A percentile compares a stretch with the other conserved stretches of the same genome.
phyloP scores from a whole-genome alignment of 2,329 filamentous ascomycete genomes.

The Cladophialophora carrionii region DNA sequence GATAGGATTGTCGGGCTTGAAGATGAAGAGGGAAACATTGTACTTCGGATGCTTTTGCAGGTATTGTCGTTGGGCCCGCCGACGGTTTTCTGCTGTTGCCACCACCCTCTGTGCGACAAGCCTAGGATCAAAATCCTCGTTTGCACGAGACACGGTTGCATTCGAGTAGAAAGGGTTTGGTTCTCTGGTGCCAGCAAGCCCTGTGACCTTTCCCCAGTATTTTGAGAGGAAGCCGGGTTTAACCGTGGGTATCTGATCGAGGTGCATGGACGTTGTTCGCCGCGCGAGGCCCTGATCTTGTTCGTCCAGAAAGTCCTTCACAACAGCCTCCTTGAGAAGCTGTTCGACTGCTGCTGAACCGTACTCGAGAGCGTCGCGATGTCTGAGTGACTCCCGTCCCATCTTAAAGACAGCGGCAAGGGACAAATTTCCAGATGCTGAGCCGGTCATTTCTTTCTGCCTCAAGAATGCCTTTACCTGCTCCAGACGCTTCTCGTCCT shows the following conservation, averaged over 20 bases:
- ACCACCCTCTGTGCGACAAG: slow-evolving; percentile 91
- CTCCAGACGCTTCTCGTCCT: slow-evolving; percentile 95
- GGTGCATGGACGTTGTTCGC: slow-evolving; percentile 39
- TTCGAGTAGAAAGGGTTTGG: slow-evolving; percentile 95
- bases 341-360: slow-evolving; percentile 92
- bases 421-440: slow-evolving; percentile 69
- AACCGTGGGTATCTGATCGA: slow-evolving; percentile 49
- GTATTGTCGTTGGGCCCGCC: slow-evolving; percentile 88
- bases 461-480: slow-evolving; percentile 95
- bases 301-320: slow-evolving; percentile 91
- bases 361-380: slow-evolving; percentile 83
- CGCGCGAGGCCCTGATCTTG: slow-evolving; percentile 47
- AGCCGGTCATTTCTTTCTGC: slow-evolving; percentile 77
- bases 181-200: slow-evolving; percentile 66
- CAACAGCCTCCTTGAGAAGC: slow-evolving; percentile 93
- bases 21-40: slow-evolving; percentile 89
- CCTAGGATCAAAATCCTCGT: slow-evolving; percentile 79
- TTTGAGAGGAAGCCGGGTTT: slow-evolving; percentile 64
- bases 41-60: slow-evolving; percentile 83
- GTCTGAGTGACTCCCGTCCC: slow-evolving; percentile 63
- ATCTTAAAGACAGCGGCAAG: slow-evolving; percentile 71
- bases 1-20: slow-evolving; percentile 75
- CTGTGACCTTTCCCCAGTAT: slow-evolving; percentile 64
- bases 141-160: slow-evolving; percentile 69
- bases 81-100: slow-evolving; percentile 77